These are phyloP conservation scores for Mitragyna speciosa DNA, from an alignment of 257 asterid species.

Conservation along the genomic window DNA sequence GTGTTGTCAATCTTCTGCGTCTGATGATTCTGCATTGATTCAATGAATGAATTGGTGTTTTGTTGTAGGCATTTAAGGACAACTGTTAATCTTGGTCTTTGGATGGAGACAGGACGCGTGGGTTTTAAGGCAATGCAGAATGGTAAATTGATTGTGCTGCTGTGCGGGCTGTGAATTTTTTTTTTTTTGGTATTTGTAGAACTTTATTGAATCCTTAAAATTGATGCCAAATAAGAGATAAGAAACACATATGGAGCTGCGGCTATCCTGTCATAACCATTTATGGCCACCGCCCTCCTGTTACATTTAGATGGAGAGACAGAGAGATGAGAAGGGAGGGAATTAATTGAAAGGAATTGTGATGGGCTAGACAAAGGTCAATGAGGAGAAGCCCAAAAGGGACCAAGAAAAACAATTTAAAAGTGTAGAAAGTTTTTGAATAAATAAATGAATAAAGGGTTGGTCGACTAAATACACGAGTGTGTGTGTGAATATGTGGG, in stretches of 20 bases:
- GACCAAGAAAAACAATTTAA: background rate
- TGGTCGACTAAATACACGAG: constrained; percentile 26
- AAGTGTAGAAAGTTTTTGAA: background rate
- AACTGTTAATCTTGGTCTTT: constrained; percentile 19
- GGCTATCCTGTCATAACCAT: constrained; percentile 31
- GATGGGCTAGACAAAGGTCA: constrained; percentile 35
- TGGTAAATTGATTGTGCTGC: background rate
- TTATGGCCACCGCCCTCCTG: constrained; percentile 51
- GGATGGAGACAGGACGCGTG: constrained; percentile 26
- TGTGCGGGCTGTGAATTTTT: background rate
- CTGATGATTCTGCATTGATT: constrained; percentile 24
- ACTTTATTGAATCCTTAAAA: constrained; percentile 18
- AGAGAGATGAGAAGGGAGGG: constrained; percentile 16
- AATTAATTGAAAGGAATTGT: constrained; percentile 19
- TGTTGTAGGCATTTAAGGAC: constrained; percentile 23
- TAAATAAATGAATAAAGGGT: constrained; percentile 5
- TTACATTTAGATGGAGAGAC: constrained; percentile 51
- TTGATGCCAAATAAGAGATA: constrained; percentile 18
- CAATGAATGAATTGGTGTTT: constrained; percentile 6
- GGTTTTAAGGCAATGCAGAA: constrained; percentile 24
- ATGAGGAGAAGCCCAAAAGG: constrained; percentile 13
- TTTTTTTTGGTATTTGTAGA: constrained; percentile 24
- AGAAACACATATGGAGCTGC: constrained; percentile 13
- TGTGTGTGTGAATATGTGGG: constrained; percentile 1
- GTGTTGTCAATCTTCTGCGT: constrained; percentile 7